These are phyloP conservation scores for Periconia digitata DNA, from an alignment of 2,329 filamentous ascomycete genomes.

Conservation along the genomic window DNA sequence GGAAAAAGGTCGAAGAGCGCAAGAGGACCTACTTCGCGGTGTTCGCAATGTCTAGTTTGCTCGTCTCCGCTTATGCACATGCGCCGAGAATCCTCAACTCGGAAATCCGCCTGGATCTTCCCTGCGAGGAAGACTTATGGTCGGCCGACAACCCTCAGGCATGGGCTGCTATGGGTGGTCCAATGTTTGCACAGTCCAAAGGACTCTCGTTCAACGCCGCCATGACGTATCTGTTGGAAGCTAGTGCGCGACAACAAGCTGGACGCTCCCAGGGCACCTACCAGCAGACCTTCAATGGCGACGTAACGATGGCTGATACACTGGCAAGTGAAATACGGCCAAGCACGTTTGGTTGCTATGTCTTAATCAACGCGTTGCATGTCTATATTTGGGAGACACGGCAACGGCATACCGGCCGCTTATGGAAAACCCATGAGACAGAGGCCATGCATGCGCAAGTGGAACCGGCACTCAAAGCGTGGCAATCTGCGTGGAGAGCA, in stretches of 20 bases:
- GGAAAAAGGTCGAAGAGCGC: conserved; percentile 86
- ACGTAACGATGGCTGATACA: conserved; percentile 51
- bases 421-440: conserved; percentile 90
- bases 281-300: conserved; percentile 54
- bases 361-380: conserved; percentile 91
- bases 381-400: conserved; percentile 99
- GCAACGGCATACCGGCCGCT: conserved; percentile 81
- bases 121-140: conserved; percentile 92
- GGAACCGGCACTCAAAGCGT: conserved; percentile 88
- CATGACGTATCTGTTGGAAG: conserved; percentile 75
- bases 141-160: conserved; percentile 78
- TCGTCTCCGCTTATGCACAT: conserved; percentile 92
- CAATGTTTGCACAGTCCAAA: conserved; percentile 68
- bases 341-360: conserved; percentile 87
- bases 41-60: conserved; percentile 86
- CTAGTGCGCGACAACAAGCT: conserved; percentile 64
- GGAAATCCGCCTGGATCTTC: conserved; percentile 84
- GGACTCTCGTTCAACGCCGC: conserved; percentile 79
- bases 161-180: conserved; percentile 78
- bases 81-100: conserved; percentile 90
- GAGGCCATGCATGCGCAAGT: conserved; percentile 96
- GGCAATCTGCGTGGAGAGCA: conserved; percentile 89
- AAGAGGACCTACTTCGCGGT: conserved; percentile 91
- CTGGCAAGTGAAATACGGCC: conserved; percentile 69
- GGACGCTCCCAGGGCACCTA: conserved; percentile 40